Conservation (phyloP, 1,284 basidiomycete species). For the Leucoagaricus sp. region DNA sequence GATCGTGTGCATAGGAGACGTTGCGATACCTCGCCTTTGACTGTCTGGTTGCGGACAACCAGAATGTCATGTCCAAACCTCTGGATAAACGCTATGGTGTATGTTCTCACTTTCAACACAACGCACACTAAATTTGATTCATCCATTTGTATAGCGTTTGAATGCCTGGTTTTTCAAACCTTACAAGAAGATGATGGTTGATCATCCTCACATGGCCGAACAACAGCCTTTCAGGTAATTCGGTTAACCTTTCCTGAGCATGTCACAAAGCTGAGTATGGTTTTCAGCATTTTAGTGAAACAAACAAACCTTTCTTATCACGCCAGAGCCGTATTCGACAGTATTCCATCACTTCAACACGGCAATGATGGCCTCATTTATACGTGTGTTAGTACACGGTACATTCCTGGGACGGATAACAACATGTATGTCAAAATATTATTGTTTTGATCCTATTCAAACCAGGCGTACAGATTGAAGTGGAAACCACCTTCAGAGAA, state of each 20-base stretch:
- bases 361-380: constrained; percentile 98
- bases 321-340: constrained; percentile 83
- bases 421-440: constrained; percentile 73
- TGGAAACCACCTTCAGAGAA: constrained; percentile 99
- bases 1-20: constrained; percentile 56
- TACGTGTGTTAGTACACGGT: constrained; percentile 86
- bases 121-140: constrained; percentile 13
- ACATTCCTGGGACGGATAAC: constrained; percentile 87
- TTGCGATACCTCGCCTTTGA: constrained; percentile 91
- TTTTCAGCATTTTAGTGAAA: constrained; percentile 80
- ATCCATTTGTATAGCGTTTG: constrained; percentile 60
- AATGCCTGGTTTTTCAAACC: constrained; percentile 84
- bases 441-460: constrained; percentile 11
- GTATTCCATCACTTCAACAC: constrained; percentile 89
- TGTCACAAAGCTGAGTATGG: constrained; percentile 8
- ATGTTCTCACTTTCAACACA: constrained; percentile 28
- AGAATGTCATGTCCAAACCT: constrained; percentile 84
- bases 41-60: constrained; percentile 84
- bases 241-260: background rate
- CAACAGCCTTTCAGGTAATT: constrained; percentile 81
- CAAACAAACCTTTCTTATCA: constrained; percentile 89
- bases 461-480: constrained; percentile 67
- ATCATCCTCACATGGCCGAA: constrained; percentile 67
- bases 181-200: constrained; percentile 68
- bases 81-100: constrained; percentile 92